Evolutionary conservation across 192 early-diverging fungal species (phyloP).

Genomic region (Allomyces macrogynus): DNA sequence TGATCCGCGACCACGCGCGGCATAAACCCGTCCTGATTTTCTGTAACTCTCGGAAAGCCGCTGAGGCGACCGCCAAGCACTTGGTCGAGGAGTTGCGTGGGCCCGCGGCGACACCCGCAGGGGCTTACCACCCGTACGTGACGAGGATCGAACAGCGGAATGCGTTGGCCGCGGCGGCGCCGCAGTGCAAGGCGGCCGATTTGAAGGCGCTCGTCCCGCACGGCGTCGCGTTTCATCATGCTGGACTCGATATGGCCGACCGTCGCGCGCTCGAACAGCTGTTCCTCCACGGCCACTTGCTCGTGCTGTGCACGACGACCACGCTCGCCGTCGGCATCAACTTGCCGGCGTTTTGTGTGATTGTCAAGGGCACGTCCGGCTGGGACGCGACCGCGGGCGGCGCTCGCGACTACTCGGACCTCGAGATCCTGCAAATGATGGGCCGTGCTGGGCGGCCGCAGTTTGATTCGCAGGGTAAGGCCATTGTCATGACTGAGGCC

Average conservation of each 20-base stretch:
- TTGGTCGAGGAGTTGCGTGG: constrained; percentile 9
- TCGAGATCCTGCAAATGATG: constrained; percentile 56
- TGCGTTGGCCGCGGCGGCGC: neutral
- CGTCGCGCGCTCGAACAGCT: constrained; percentile 22
- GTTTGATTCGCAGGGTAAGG: constrained; percentile 45
- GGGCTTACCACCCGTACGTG: constrained; percentile 11
- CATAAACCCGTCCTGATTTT: constrained; percentile 16
- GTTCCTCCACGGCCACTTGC: constrained; percentile 26
- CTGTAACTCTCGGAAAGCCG: constrained; percentile 20
- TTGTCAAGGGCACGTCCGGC: constrained; percentile 30
- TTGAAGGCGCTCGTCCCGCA: constrained; percentile 23
- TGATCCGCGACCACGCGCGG: constrained; percentile 14
- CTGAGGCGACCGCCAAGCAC: constrained; percentile 15
- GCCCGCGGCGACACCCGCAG: constrained; percentile 6
- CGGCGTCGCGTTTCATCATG: constrained; percentile 50
- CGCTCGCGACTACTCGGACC: constrained; percentile 25
- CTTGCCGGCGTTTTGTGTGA: constrained; percentile 48
- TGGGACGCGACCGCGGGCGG: constrained; percentile 13
- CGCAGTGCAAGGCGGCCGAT: neutral
- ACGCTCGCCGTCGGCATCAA: constrained; percentile 63
- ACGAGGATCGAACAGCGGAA: constrained; percentile 9
- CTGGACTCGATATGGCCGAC: constrained; percentile 26
- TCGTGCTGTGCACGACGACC: constrained; percentile 45
- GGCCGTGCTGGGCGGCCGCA: constrained; percentile 53
- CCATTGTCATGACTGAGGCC: constrained; percentile 36